phyloP scores from a whole-genome alignment of 1,284 basidiomycete species.

The Puccinia sorghi region DNA sequence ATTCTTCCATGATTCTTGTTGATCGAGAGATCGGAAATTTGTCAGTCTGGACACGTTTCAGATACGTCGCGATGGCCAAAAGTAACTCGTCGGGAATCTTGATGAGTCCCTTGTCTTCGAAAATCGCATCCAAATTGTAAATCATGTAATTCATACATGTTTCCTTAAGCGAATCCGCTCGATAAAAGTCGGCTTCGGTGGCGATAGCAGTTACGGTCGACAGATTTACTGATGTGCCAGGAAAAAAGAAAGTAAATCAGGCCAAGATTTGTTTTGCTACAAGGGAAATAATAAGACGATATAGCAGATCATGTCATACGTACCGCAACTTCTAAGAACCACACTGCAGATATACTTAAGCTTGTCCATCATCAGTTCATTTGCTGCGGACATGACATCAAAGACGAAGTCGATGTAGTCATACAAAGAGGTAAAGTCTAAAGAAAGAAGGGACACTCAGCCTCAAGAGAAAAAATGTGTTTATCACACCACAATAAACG shows the following conservation, averaged over 20 bases:
- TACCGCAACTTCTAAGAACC: conserved; percentile 64
- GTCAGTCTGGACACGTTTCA: conserved; percentile 67
- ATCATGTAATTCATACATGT: conserved; percentile 79
- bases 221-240: conserved; percentile 66
- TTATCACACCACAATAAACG: background rate
- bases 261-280: background rate
- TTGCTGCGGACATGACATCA: conserved; percentile 80
- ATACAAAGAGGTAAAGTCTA: conserved; percentile 72
- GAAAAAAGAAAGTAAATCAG: conserved; percentile 36
- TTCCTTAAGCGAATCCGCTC: conserved; percentile 70
- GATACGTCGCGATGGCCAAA: conserved; percentile 68
- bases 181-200: conserved; percentile 76
- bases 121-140: conserved; percentile 80
- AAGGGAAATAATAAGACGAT: background rate
- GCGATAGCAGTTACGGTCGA: conserved; percentile 80
- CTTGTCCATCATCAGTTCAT: conserved; percentile 82
- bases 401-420: conserved; percentile 83
- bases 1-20: conserved; percentile 64
- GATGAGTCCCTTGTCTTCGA: conserved; percentile 78
- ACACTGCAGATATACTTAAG: conserved; percentile 79
- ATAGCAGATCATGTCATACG: conserved; percentile 18
- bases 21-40: conserved; percentile 71
- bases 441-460: conserved; percentile 22
- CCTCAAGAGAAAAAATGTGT: conserved; percentile 28
- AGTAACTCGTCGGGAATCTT: conserved; percentile 69